Conservation (phyloP, 345 rosid species). For the Arabidopsis suecica region DNA sequence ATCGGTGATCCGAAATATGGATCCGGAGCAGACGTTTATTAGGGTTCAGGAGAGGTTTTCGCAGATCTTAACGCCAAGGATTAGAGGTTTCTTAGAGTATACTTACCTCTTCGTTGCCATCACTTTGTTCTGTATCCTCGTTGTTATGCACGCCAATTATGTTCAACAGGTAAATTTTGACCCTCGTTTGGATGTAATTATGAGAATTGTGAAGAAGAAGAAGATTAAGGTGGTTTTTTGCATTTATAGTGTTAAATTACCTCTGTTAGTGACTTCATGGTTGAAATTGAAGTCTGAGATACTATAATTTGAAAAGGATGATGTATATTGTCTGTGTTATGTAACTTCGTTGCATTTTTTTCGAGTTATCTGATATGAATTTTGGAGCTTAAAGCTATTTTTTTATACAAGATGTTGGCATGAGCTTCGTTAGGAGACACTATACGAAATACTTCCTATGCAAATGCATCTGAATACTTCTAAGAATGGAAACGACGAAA, state of each 20-base stretch:
- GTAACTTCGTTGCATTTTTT: neutral
- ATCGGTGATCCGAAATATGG: conserved; percentile 55
- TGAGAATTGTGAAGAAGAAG: no score
- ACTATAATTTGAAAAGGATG: neutral
- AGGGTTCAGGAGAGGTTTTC: conserved; percentile 95
- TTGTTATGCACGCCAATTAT: conserved; percentile 99
- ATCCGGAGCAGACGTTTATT: conserved; percentile 97
- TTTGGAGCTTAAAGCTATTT: conserved; percentile 6
- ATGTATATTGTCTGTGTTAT: neutral
- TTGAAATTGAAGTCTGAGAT: conserved; percentile 5
- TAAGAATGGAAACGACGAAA: neutral
- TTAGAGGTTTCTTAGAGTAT: conserved; percentile 85
- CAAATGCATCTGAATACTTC: conserved; percentile 5
- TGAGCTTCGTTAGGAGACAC: neutral
- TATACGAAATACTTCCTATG: neutral
- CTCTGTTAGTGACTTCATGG: neutral
- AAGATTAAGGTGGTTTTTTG: conserved; percentile 1
- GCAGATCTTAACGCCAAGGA: conserved; percentile 79
- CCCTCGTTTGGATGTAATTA: neutral
- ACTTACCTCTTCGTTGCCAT: conserved; percentile 75
- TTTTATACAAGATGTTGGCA: neutral
- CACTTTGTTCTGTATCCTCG: conserved; percentile 88
- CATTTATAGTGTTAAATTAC: no score
- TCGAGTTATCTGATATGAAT: neutral
- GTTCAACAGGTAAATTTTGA: conserved; percentile 75